Evolutionary conservation across 352 stramenopile genomes (phyloP).

Genomic region (Phytophthora aleatoria): DNA sequence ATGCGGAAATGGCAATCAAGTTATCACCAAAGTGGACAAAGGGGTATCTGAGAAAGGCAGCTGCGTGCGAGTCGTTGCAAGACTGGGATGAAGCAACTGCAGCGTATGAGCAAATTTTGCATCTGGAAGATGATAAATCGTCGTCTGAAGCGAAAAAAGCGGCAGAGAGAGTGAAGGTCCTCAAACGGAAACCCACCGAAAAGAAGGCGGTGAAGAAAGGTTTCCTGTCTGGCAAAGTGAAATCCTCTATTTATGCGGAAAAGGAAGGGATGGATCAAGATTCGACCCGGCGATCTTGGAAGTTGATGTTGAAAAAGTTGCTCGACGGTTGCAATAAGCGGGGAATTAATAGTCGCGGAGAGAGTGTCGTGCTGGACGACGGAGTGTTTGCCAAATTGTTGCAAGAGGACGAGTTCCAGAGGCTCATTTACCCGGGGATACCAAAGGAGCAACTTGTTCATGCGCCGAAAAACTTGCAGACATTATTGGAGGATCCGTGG

Average conservation of each 20-base stretch:
- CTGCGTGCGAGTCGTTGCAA: slow-evolving; percentile 73
- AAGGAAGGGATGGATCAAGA: slow-evolving; percentile 61
- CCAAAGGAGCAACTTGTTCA: slow-evolving; percentile 65
- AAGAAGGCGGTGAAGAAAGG: slow-evolving; percentile 44
- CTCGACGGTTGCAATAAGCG: slow-evolving; percentile 59
- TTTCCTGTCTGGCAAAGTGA: slow-evolving; percentile 48
- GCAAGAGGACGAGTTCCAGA: slow-evolving; percentile 70
- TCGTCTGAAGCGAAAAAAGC: slow-evolving; percentile 58
- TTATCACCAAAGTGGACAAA: slow-evolving; percentile 92
- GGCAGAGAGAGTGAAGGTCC: slow-evolving; percentile 33
- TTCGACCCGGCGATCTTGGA: slow-evolving; percentile 54
- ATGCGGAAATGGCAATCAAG: slow-evolving; percentile 82
- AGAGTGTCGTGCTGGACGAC: slow-evolving; percentile 74
- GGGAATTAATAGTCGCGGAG: slow-evolving; percentile 58
- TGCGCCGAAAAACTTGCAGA: slow-evolving; percentile 74
- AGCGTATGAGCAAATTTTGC: slow-evolving; percentile 77
- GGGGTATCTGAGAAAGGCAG: slow-evolving; percentile 89
- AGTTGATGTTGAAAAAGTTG: slow-evolving; percentile 65
- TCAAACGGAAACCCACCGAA: slow-evolving; percentile 3
- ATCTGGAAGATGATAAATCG: slow-evolving; percentile 52
- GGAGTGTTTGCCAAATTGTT: slow-evolving; percentile 83
- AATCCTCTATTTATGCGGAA: slow-evolving; percentile 61
- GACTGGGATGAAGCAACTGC: slow-evolving; percentile 65
- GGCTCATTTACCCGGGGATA: slow-evolving; percentile 82
- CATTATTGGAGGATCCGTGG: slow-evolving; percentile 74